Evolutionary conservation across 345 rosid genomes (phyloP).

Genomic region (Eucalyptus erythrocorys): DNA sequence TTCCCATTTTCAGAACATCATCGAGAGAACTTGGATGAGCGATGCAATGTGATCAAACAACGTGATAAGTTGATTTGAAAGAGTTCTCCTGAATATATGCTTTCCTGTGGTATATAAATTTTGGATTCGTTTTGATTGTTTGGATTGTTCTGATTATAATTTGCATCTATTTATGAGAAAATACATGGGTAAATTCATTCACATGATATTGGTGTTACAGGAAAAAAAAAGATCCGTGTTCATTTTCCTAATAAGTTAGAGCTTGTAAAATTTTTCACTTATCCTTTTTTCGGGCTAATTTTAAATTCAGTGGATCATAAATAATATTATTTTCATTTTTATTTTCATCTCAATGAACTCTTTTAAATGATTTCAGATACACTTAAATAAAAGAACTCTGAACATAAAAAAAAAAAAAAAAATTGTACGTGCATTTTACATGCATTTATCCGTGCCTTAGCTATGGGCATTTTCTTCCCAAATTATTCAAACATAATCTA

Average conservation of each 20-base stretch:
- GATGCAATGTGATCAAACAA: too few species aligned
- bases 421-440: neutral
- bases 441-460: too few species aligned
- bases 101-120: neutral
- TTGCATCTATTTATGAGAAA: neutral
- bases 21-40: too few species aligned
- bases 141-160: too few species aligned
- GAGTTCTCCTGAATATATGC: neutral
- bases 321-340: neutral
- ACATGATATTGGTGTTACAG: neutral
- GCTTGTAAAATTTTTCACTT: rapidly evolving
- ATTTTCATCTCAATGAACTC: neutral
- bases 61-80: neutral
- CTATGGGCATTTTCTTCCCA: neutral
- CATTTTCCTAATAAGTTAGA: neutral
- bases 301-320: neutral
- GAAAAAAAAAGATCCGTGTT: neutral
- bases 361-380: neutral
- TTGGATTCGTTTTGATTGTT: neutral
- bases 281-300: neutral
- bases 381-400: neutral
- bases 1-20: too few species aligned
- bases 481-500: neutral
- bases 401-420: too few species aligned
- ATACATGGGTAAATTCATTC: rapidly evolving